These are phyloP conservation scores for Alternaria postmessia DNA, from an alignment of 2,329 filamentous ascomycete genomes.

Conservation along the genomic window DNA sequence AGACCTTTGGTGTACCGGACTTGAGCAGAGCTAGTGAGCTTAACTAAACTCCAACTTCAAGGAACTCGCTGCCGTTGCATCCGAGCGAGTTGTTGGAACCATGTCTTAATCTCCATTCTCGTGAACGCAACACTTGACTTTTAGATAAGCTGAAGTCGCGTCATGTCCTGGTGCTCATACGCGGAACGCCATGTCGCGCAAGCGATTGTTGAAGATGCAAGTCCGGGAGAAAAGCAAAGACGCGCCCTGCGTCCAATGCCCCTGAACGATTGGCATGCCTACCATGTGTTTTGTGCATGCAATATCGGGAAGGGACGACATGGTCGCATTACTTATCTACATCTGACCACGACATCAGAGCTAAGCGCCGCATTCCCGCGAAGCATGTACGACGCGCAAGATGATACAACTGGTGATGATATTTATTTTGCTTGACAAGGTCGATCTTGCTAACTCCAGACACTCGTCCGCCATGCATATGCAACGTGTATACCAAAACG, in stretches of 20 bases:
- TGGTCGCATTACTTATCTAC: background rate
- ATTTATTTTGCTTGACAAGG: background rate
- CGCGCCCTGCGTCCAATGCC: background rate
- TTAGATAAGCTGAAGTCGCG: background rate
- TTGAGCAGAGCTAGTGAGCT: conserved; percentile 29
- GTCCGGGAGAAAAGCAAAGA: background rate
- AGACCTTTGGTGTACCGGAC: conserved; percentile 21
- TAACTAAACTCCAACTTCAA: conserved; percentile 19
- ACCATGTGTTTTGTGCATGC: background rate
- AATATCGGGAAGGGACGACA: background rate
- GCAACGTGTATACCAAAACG: conserved; percentile 15
- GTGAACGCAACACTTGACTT: background rate
- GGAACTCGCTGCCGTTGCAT: conserved; percentile 1
- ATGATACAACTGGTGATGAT: background rate
- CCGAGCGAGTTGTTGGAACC: background rate
- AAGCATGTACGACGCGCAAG: background rate
- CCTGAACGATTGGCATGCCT: background rate
- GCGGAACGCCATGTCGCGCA: background rate
- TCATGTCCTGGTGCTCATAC: background rate
- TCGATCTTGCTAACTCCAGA: background rate
- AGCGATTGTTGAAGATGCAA: background rate
- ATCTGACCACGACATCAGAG: background rate
- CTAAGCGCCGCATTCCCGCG: background rate
- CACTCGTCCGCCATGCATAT: conserved; percentile 6
- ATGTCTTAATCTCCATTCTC: background rate